phyloP scores from a whole-genome alignment of 768 basidiomycete species.

The Rhodosporidiobolus odoratus region DNA sequence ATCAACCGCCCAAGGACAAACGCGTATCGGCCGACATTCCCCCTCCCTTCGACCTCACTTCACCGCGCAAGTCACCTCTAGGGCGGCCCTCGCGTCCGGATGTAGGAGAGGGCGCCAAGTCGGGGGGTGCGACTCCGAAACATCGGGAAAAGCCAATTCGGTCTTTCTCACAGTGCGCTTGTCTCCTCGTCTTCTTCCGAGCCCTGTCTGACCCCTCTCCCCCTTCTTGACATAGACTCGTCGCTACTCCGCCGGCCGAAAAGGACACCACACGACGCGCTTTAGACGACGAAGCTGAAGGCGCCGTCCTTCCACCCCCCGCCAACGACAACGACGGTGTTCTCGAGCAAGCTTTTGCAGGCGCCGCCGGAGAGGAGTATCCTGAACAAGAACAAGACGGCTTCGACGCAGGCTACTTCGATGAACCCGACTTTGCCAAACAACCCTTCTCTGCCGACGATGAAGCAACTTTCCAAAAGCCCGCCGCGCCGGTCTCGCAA shows the following conservation, averaged over 20 bases:
- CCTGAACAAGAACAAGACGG: too few species aligned
- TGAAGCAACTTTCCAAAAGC: neutral
- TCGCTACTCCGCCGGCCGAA: neutral
- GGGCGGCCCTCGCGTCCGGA: neutral
- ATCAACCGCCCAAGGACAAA: neutral
- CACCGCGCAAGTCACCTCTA: neutral
- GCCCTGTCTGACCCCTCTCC: neutral
- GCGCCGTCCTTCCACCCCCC: neutral
- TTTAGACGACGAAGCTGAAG: neutral
- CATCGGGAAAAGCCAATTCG: neutral
- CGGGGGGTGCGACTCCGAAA: neutral
- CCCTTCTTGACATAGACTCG: neutral
- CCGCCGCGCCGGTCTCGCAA: neutral
- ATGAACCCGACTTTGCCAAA: too few species aligned
- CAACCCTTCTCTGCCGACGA: neutral
- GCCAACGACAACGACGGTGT: neutral
- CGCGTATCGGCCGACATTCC: conserved; percentile 9
- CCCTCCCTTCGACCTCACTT: neutral
- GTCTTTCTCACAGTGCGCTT: conserved; percentile 4
- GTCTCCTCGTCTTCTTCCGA: neutral
- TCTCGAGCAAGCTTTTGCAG: too few species aligned
- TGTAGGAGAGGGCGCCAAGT: neutral
- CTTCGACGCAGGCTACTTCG: too few species aligned
- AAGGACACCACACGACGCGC: neutral
- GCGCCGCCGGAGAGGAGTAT: too few species aligned